Evolutionary conservation across 176 grass and related monocot species (phyloP), one percentile per base, ranked within the genome.

Genomic region (Cocos nucifera): DNA sequence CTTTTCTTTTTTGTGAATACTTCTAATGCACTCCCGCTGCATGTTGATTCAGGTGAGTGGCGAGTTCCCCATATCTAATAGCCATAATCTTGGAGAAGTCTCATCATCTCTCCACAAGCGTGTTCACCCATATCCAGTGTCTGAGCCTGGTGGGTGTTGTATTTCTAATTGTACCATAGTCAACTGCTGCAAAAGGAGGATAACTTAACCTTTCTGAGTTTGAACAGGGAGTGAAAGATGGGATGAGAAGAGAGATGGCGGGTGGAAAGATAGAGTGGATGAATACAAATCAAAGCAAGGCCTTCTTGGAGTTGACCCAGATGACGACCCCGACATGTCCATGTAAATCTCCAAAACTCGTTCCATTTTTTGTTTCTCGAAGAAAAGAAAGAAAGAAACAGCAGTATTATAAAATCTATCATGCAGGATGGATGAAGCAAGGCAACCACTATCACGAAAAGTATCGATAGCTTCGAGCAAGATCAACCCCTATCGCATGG

Each of bases 261-360:
- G 88, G 62, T 98, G 93, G 93, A 98, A 98, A 83, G 93, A 92
- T 65, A 78, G 93, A 61, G 92, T 98, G 93, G 93, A 98, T 58
- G 93, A 98, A 17, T 98, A 88, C 88, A 98, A 98, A 70, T 92
- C 93, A 51, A 98, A 89, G 63, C 93, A 95, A 65, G 67, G 82
- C 25, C 54, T 79, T 73, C 74, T 86, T 20, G 84, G 84, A 9
- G 68, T 39, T 5, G 84, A 98, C 15, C 67, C 75, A 14, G 93
- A 98, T 21, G 93, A 98, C 32, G 93, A 92, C 72, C 79, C 88
- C 2, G 88, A 98, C 64, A 86, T 86, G 75, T 76, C 93, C 19
- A 48, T 98, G 87, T 96, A 86, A 69, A 15, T 29, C 12, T n/a
- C 35, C 35, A 44, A 44, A 44, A 12, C 14, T 39, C 12, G 6